Conservation (phyloP, 768 basidiomycete genomes). For the Hygrophorus russula region DNA sequence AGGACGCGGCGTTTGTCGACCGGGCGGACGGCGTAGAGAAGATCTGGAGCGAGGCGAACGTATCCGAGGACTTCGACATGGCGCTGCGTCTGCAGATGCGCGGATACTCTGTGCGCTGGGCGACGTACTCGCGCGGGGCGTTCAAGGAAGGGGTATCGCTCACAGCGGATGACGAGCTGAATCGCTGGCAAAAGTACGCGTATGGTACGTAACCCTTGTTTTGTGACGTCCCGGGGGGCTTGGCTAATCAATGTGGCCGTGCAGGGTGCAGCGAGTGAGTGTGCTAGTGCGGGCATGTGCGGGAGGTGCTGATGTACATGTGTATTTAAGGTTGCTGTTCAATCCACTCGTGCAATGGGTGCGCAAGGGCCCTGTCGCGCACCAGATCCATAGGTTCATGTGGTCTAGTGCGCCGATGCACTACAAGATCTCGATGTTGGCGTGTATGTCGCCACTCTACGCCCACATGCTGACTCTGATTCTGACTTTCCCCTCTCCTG, state of each 20-base stretch:
- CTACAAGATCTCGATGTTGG: slow-evolving; percentile 73
- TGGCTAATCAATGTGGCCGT: slow-evolving; percentile 32
- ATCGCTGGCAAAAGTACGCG: slow-evolving; percentile 78
- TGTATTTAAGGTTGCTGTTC: slow-evolving; percentile 59
- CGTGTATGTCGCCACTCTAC: slow-evolving; percentile 30
- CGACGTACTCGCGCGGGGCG: slow-evolving; percentile 71
- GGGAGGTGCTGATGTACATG: slow-evolving; percentile 28
- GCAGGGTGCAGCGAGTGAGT: slow-evolving; percentile 51
- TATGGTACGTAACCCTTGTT: slow-evolving; percentile 46
- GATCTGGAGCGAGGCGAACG: slow-evolving; percentile 71
- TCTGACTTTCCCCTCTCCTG: neutral
- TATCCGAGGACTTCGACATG: slow-evolving; percentile 80
- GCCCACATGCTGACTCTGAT: neutral
- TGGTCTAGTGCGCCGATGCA: slow-evolving; percentile 70
- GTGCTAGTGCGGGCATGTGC: slow-evolving; percentile 32
- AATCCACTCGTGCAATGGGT: slow-evolving; percentile 73
- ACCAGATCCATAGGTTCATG: slow-evolving; percentile 62
- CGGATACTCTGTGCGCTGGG: slow-evolving; percentile 63
- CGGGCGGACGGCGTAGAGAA: slow-evolving; percentile 52
- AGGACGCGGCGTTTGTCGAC: slow-evolving; percentile 72
- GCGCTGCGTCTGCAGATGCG: slow-evolving; percentile 48
- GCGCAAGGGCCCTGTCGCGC: slow-evolving; percentile 64
- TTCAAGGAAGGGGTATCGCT: slow-evolving; percentile 91
- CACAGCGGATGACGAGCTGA: slow-evolving; percentile 81
- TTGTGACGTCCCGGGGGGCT: too few relatives aligned